Evolutionary conservation across 257 asterid species (phyloP).

Genomic region (Solanum commersonii): DNA sequence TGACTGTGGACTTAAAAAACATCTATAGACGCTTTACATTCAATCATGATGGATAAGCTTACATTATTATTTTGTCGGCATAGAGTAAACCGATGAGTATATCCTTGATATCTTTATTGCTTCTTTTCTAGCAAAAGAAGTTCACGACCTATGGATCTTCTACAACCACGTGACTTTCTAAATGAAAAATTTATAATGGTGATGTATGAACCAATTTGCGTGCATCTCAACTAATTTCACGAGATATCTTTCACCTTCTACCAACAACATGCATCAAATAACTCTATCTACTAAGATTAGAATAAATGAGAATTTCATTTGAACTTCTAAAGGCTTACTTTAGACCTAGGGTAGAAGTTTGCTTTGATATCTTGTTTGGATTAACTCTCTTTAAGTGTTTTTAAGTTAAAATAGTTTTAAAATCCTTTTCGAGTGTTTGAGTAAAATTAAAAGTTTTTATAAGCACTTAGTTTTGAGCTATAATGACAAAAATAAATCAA

Average conservation of each 20-base stretch:
- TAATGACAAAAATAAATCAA: no score
- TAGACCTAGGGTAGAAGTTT: not conserved
- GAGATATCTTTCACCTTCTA: not conserved
- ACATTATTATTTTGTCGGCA: not conserved
- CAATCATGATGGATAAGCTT: not conserved
- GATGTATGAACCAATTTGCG: fast-evolving
- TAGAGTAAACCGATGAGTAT: not conserved
- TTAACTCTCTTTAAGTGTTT: no score
- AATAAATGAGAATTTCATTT: no score
- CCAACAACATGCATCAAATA: no score
- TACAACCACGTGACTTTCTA: not conserved
- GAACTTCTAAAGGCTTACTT: no score
- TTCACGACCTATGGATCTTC: not conserved
- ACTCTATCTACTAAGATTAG: not conserved
- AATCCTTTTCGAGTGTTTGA: no score
- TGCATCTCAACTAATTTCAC: no score
- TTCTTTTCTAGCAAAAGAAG: not conserved
- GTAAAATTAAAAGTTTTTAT: no score
- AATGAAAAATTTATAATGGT: no score
- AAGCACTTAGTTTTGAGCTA: no score
- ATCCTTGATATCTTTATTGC: not conserved
- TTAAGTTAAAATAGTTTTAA: no score
- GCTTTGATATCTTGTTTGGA: no score
- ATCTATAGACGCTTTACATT: not conserved
- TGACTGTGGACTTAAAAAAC: not conserved